These are phyloP conservation scores for Arthroderma sp. DNA, from an alignment of 2,329 filamentous ascomycete species.

Conservation along the genomic window DNA sequence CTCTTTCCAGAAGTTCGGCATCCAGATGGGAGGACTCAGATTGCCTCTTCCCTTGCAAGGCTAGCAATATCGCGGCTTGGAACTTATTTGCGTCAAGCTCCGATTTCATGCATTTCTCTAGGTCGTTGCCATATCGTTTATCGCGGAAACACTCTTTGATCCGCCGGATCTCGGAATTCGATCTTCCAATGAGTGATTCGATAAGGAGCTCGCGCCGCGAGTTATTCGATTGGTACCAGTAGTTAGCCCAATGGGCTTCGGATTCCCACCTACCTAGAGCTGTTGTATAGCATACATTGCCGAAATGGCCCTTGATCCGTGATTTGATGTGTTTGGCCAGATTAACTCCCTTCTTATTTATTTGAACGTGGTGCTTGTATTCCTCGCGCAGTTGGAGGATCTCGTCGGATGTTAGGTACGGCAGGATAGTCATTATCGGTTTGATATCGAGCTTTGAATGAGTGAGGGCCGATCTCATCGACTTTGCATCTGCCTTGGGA, in stretches of 20 bases:
- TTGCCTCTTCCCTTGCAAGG: slow-evolving; percentile 70
- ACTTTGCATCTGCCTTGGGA: slow-evolving; percentile 61
- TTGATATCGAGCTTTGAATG: slow-evolving; percentile 54
- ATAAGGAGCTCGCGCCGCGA: slow-evolving; percentile 80
- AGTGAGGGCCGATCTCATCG: slow-evolving; percentile 62
- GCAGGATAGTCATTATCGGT: slow-evolving; percentile 70
- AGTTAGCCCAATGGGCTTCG: slow-evolving; percentile 96
- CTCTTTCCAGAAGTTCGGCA: slow-evolving; percentile 48
- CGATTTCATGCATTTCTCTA: slow-evolving; percentile 75
- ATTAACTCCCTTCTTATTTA: slow-evolving; percentile 36
- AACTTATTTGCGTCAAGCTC: slow-evolving; percentile 96
- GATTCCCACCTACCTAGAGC: slow-evolving; percentile 83
- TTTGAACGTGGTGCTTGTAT: slow-evolving; percentile 80
- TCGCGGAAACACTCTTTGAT: slow-evolving; percentile 87
- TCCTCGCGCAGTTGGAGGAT: slow-evolving; percentile 73
- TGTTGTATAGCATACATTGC: slow-evolving; percentile 82
- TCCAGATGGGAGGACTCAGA: slow-evolving; percentile 62
- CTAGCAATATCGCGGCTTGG: slow-evolving; percentile 71
- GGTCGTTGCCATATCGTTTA: slow-evolving; percentile 74
- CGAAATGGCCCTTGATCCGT: slow-evolving; percentile 47
- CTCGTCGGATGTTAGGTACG: slow-evolving; percentile 72
- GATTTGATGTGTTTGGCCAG: slow-evolving; percentile 39
- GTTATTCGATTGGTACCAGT: slow-evolving; percentile 85
- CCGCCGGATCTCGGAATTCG: slow-evolving; percentile 69
- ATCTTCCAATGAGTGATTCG: slow-evolving; percentile 79